Evolutionary conservation across 2,329 filamentous ascomycete genomes (phyloP).

Genomic region (Colletotrichum sp.): DNA sequence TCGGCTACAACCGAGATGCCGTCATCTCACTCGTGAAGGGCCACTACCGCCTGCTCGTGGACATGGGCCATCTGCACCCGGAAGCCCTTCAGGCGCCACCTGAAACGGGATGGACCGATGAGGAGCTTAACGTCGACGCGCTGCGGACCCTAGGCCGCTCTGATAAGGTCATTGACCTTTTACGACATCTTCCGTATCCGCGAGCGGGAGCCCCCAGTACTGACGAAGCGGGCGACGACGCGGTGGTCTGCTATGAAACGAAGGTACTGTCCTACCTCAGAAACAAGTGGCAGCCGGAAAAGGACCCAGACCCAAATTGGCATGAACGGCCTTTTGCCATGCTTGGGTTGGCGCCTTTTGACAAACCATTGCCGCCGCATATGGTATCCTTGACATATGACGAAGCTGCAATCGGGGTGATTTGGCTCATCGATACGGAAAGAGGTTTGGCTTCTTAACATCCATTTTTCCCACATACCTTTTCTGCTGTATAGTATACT

Average conservation of each 20-base stretch:
- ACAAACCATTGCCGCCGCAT: background rate
- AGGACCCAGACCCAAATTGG: background rate
- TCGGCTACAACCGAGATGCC: background rate
- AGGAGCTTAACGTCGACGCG: background rate
- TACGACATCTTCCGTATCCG: constrained; percentile 9
- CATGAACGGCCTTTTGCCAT: background rate
- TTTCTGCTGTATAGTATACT: background rate
- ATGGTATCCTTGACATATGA: constrained; percentile 1
- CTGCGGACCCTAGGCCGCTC: background rate
- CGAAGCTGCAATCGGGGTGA: background rate
- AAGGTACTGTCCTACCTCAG: background rate
- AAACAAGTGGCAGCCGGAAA: background rate
- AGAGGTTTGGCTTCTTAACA: background rate
- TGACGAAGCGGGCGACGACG: background rate
- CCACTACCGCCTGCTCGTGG: constrained; percentile 5
- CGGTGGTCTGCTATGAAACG: background rate
- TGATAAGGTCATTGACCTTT: constrained; percentile 4
- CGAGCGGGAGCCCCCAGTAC: background rate
- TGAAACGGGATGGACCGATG: constrained; percentile 1
- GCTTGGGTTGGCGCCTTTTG: constrained; percentile 1
- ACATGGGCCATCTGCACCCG: constrained; percentile 2
- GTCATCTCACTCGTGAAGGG: background rate
- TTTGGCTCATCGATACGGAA: constrained; percentile 10
- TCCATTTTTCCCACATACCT: too few species aligned
- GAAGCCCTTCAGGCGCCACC: background rate